phyloP scores from a whole-genome alignment of 2,329 filamentous ascomycete species.

The Botrytis sinoallii region DNA sequence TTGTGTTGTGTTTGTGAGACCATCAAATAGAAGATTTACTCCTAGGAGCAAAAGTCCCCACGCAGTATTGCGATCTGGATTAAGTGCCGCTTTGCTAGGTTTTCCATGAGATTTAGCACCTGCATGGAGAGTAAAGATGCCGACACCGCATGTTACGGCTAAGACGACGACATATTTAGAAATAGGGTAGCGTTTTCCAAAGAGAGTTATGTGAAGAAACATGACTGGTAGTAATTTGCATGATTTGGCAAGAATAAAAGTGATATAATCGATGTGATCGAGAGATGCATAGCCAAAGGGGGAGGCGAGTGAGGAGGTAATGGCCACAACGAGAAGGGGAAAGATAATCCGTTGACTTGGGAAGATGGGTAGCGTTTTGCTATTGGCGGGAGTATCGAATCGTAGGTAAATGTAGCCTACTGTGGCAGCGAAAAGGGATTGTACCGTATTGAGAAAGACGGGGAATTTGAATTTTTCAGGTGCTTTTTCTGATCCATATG shows the following conservation, averaged over 20 bases:
- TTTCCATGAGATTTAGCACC: conserved; percentile 59
- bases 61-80: conserved; percentile 56
- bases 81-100: conserved; percentile 40
- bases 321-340: conserved; percentile 78
- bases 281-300: conserved; percentile 93
- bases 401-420: conserved; percentile 80
- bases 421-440: conserved; percentile 82
- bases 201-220: conserved; percentile 91
- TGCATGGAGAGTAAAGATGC: conserved; percentile 88
- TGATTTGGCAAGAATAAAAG: conserved; percentile 93
- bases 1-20: conserved; percentile 93
- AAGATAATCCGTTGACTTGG: conserved; percentile 70
- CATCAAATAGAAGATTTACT: conserved; percentile 92
- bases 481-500: conserved; percentile 62
- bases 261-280: conserved; percentile 95
- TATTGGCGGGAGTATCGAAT: conserved; percentile 54
- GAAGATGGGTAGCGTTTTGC: conserved; percentile 65
- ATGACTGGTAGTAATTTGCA: conserved; percentile 99
- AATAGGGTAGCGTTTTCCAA: conserved; percentile 82
- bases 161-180: conserved; percentile 96
- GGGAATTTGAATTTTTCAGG: conserved; percentile 87
- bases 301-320: conserved; percentile 86
- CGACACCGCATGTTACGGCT: conserved; percentile 86
- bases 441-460: conserved; percentile 93
- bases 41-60: conserved; percentile 82